Conservation (phyloP, 2,329 filamentous ascomycete species). For the Monilinia fructigena region DNA sequence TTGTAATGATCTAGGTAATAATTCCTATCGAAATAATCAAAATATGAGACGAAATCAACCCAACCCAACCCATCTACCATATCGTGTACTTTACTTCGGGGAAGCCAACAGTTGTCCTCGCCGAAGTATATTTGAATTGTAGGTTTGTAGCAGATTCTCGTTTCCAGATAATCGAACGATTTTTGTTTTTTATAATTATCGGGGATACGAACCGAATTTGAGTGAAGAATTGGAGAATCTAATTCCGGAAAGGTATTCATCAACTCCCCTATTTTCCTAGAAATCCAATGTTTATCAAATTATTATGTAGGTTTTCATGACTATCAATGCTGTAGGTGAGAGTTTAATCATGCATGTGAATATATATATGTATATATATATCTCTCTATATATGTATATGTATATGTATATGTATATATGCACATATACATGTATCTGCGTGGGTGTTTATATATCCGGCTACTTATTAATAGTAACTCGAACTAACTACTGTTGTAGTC, state of each 20-base stretch:
- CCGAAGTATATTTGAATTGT: slow-evolving; percentile 1
- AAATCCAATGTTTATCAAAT: neutral
- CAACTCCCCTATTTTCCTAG: neutral
- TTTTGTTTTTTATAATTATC: neutral
- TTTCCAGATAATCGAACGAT: neutral
- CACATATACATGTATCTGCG: neutral
- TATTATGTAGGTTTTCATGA: neutral
- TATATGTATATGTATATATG: neutral
- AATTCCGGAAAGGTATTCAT: neutral
- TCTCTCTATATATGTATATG: neutral
- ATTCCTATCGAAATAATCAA: neutral
- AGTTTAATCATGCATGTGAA: too few species aligned
- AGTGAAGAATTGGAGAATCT: slow-evolving; percentile 10
- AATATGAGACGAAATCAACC: neutral
- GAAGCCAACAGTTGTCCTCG: slow-evolving; percentile 14
- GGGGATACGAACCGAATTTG: slow-evolving; percentile 2
- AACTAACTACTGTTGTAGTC: neutral
- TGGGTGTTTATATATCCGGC: neutral
- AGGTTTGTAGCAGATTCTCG: too few species aligned
- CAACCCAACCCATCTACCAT: neutral
- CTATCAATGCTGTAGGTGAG: neutral
- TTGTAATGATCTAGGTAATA: neutral
- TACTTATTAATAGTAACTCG: neutral
- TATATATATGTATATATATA: too few species aligned
- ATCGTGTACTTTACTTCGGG: slow-evolving; percentile 2